Percentiles rank a stretch among this genome's conserved stretches.
Conservation (phyloP, 768 basidiomycete genomes). For the Hygrocybe coccinea region DNA sequence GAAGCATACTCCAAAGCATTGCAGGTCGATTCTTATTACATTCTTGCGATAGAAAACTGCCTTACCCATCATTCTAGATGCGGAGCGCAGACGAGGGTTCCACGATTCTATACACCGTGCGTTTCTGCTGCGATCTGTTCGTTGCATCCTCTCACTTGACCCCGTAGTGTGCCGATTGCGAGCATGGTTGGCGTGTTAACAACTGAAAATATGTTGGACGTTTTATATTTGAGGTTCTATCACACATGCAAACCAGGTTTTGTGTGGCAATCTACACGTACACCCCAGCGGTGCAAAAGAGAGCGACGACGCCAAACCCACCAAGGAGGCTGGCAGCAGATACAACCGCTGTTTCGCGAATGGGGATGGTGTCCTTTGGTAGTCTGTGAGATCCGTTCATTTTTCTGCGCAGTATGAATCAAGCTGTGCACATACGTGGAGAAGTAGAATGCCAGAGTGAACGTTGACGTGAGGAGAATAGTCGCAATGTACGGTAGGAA, state of each 20-base stretch:
- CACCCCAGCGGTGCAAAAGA: slow-evolving; percentile 83
- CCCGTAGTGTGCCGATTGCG: slow-evolving; percentile 64
- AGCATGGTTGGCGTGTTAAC: slow-evolving; percentile 78
- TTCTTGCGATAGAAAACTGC: too few species aligned
- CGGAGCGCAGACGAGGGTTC: slow-evolving; percentile 93
- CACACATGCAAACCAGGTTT: not conserved
- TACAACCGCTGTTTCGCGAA: slow-evolving; percentile 68
- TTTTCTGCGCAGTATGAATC: slow-evolving; percentile 1
- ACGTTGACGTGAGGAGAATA: slow-evolving; percentile 66
- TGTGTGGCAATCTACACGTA: slow-evolving; percentile 51
- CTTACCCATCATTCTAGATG: slow-evolving; percentile 40
- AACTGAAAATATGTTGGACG: slow-evolving; percentile 42
- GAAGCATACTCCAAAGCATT: slow-evolving; percentile 86
- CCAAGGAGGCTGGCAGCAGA: slow-evolving; percentile 70
- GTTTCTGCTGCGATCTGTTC: slow-evolving; percentile 25
- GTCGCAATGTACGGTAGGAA: slow-evolving; percentile 74
- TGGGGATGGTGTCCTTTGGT: slow-evolving; percentile 59
- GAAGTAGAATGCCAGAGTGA: slow-evolving; percentile 86
- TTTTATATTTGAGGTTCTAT: not conserved
- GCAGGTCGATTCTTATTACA: slow-evolving; percentile 49
- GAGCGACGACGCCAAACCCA: slow-evolving; percentile 83
- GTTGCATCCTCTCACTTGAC: not conserved
- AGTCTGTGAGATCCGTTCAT: slow-evolving; percentile 48
- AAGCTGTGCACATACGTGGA: slow-evolving; percentile 58
- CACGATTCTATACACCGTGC: slow-evolving; percentile 89